Evolutionary conservation across 306 rosid genomes (phyloP), one percentile per base, ranked within the genome.

Genomic region (Acacia acuminata): DNA sequence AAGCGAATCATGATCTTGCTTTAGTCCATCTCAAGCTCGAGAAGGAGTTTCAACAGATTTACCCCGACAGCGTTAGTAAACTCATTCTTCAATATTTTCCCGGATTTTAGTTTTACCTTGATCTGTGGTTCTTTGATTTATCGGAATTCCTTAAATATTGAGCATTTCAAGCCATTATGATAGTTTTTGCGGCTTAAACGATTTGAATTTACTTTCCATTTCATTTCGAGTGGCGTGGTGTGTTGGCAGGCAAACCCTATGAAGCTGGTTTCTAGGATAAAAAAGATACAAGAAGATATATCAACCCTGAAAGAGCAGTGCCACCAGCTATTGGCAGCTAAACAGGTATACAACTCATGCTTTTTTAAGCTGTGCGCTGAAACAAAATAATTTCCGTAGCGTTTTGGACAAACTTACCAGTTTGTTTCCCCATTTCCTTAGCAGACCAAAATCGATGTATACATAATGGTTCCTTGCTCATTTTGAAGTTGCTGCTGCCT

Each of bases 1-100:
- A 86, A 81, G 96, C 98, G 55, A 90, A 88, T 82, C 98, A 86
- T 82, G 98, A 95, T 87, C 97, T 95, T 30, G 83, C 90, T 15
- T n/a, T 84, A n/a, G 82, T 83, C 74, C 79, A 81, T 36, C 81
- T 72, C 58, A 87, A 86, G 82, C 98, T 95, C 79, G 94, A 95
- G 66, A 92, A 82, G 81, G 99, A 95, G 84, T 95, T 93, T 76
- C 94, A 92, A 43, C 94, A 84, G 16, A 66, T 86, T 32, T 95
- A 95, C 90, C 96, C 97, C 4, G 86, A 95, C n/a, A 91, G 86
- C 25, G 97, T 93, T 81, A 76, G 83, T 20, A 51, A 53, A 25
- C 44, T 76, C 71, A 22, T 79, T 19, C 78, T 7, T 22, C 30
- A 7, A n/a, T 16, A 0, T 61, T 78, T 42, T 71, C 73, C 73